Percentiles rank a stretch among this genome's conserved stretches.
Evolutionary conservation across 768 basidiomycete genomes (phyloP).

Genomic region (Rhodocollybia butyracea): DNA sequence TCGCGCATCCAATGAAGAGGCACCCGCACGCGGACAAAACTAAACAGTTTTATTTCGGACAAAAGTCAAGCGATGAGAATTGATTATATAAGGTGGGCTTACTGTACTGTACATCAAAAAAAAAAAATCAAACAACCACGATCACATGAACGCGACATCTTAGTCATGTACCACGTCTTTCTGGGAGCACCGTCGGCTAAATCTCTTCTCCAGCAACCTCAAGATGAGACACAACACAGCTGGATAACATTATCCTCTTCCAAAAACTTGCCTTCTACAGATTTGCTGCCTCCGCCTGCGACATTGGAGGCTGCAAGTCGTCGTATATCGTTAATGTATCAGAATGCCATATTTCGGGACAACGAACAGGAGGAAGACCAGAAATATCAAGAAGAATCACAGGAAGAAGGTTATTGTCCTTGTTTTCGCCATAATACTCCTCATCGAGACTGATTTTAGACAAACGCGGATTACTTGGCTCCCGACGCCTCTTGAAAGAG

Average conservation of each 20-base stretch:
- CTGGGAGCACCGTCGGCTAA: slow-evolving; percentile 43
- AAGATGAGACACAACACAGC: slow-evolving; percentile 32
- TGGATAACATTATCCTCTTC: slow-evolving; percentile 44
- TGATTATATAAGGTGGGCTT: too few relatives aligned
- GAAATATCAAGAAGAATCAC: slow-evolving; percentile 13
- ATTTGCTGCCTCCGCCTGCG: slow-evolving; percentile 31
- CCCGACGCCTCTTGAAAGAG: slow-evolving; percentile 33
- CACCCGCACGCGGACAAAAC: too few relatives aligned
- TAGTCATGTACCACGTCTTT: slow-evolving; percentile 50
- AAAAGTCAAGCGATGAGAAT: too few relatives aligned
- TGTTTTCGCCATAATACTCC: not conserved
- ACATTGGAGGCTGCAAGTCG: slow-evolving; percentile 65
- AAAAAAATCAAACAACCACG: too few relatives aligned
- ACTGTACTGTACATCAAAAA: too few relatives aligned
- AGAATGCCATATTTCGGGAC: slow-evolving; percentile 68
- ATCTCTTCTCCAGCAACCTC: slow-evolving; percentile 23
- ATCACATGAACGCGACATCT: too few relatives aligned
- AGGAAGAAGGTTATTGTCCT: slow-evolving; percentile 16
- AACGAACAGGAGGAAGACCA: slow-evolving; percentile 29
- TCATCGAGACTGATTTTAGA: slow-evolving; percentile 24
- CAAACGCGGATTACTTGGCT: slow-evolving; percentile 57
- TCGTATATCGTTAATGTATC: slow-evolving; percentile 68
- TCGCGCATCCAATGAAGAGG: too few relatives aligned
- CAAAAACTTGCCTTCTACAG: not conserved
- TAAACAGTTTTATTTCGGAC: too few relatives aligned